phyloP scores from a whole-genome alignment of 208 protist genomes.

The Trypanosoma lewisi region DNA sequence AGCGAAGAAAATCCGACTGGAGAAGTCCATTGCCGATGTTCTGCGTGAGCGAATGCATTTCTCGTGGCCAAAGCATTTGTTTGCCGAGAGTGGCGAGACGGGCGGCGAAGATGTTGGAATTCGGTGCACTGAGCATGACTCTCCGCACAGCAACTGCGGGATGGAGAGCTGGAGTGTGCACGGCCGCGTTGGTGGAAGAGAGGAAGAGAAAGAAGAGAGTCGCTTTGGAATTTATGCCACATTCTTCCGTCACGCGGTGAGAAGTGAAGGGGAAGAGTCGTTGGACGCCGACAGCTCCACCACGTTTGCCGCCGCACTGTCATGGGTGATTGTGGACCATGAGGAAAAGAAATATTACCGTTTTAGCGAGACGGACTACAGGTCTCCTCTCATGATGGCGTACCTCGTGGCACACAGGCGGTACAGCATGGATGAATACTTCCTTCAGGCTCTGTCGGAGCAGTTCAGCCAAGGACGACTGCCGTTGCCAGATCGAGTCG shows the following conservation, averaged over 20 bases:
- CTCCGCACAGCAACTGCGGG: slow-evolving; percentile 37
- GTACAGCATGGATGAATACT: slow-evolving; percentile 26
- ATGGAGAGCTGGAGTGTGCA: slow-evolving; percentile 47
- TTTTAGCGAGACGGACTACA: slow-evolving; percentile 48
- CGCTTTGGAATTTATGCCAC: slow-evolving; percentile 42
- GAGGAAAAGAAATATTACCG: slow-evolving; percentile 48
- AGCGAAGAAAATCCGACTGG: not conserved
- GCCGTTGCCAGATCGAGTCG: slow-evolving; percentile 41
- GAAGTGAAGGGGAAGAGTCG: slow-evolving; percentile 39
- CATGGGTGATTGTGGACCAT: slow-evolving; percentile 61
- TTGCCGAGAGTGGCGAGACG: not conserved
- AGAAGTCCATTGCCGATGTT: slow-evolving; percentile 23
- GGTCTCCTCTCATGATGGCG: slow-evolving; percentile 36
- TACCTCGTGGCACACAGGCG: slow-evolving; percentile 43
- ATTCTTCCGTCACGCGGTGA: slow-evolving; percentile 42
- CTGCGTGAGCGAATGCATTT: slow-evolving; percentile 33
- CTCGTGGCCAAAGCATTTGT: slow-evolving; percentile 32
- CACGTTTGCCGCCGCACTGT: slow-evolving; percentile 28
- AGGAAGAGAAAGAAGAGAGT: too few relatives aligned
- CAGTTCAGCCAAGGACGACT: slow-evolving; percentile 39
- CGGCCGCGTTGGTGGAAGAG: slow-evolving; percentile 33
- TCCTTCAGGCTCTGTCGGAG: slow-evolving; percentile 60
- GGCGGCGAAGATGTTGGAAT: slow-evolving; percentile 22
- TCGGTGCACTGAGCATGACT: slow-evolving; percentile 36
- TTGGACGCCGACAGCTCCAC: slow-evolving; percentile 20